A percentile compares a stretch with the other conserved stretches of the same genome.
phyloP scores from a whole-genome alignment of 2,329 filamentous ascomycete genomes.

The Leptographium wingfieldii region DNA sequence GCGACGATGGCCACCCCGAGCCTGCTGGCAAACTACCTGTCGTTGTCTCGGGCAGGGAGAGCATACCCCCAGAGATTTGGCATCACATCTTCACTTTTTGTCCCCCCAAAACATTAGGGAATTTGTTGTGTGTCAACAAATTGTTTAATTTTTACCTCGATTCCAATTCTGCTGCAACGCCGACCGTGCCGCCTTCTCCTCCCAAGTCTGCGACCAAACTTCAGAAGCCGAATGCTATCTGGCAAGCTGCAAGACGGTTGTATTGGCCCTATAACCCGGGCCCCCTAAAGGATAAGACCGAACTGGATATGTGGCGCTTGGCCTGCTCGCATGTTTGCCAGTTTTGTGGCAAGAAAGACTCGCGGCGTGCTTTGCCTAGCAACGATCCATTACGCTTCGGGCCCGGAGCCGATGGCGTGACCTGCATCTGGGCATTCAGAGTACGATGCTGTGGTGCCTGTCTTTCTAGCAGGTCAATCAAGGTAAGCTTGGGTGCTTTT shows the following conservation, averaged over 20 bases:
- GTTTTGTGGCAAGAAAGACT: constrained; percentile 41
- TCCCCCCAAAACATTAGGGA: constrained; percentile 49
- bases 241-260: constrained; percentile 54
- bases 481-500: constrained; percentile 36
- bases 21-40: background rate
- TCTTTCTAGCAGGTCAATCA: constrained; percentile 45
- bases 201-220: constrained; percentile 16
- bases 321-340: constrained; percentile 52
- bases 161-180: constrained; percentile 18
- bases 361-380: constrained; percentile 13
- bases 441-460: constrained; percentile 55
- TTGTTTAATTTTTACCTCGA: constrained; percentile 50
- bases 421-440: constrained; percentile 59
- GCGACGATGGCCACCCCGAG: background rate
- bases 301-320: constrained; percentile 67
- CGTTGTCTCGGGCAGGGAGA: constrained; percentile 14
- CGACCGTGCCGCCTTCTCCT: constrained; percentile 13
- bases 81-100: constrained; percentile 57
- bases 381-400: constrained; percentile 43
- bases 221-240: constrained; percentile 52
- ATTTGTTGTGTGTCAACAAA: constrained; percentile 54
- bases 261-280: constrained; percentile 56
- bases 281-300: constrained; percentile 51
- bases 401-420: constrained; percentile 47
- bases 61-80: constrained; percentile 52